Evolutionary conservation across 192 early-diverging fungal species (phyloP), one percentile per base, ranked within the genome.

Genomic region (Podila horticola): DNA sequence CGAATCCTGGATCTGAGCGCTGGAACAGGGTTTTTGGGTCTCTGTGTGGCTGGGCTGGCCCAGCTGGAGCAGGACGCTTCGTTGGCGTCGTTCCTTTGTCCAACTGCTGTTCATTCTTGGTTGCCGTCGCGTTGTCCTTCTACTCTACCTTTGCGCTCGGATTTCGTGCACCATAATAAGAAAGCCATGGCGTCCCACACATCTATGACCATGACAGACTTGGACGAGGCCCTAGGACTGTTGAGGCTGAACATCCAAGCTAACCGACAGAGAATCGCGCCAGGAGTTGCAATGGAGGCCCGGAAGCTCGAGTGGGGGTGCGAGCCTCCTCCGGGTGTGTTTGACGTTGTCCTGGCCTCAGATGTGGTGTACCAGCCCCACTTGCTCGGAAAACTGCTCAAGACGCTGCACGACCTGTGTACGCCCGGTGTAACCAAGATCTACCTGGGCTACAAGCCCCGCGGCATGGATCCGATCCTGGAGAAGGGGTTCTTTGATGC

Each of bases 1-100:
- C 79, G 82, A 12, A 77, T 77, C 7, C 45, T 88, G 49, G 87
- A 88, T 77, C 68, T 88, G 2, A 88, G 87, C 71, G 79, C 87
- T 3, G 87, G 85, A 13, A 86, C 85, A 1, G 86, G 86, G 8
- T 62, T 87, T n/a, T 58, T 87, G 5, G 86, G 86, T 1, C 57
- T 87, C 13, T 82, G 69, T 45, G 41, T 84, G 7, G 82, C 84
- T 17, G 76, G 72, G 15, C 34, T 86, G 28, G 74, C 82, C 1
- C 74, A 76, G 31, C 15, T 55, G 28, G 75, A 79, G 36, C 31
- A 58, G 3, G 70, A 72, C 26, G 38, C 49, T 17, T 36, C 26
- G 31, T 13, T 29, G 22, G 49, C 12, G 0, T 4, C 24, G 24
- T 34, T 19, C 15, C 13, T 45, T 45, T 17, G 41, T 13, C 41